Conservation (phyloP, 1,139 yeast genomes). For the Candida smagusa region DNA sequence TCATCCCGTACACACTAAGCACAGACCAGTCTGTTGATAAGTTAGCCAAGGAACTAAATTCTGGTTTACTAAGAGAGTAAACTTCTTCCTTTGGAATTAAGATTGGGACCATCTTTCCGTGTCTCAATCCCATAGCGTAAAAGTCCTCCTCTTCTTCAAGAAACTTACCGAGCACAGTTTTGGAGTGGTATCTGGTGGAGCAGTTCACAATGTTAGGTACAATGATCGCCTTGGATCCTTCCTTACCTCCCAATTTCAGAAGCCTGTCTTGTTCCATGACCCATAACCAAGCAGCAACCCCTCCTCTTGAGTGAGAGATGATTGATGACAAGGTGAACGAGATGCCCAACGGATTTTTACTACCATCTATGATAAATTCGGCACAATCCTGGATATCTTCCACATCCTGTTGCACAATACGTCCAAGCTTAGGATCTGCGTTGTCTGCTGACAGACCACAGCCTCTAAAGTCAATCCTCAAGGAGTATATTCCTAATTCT, state of each 20-base stretch:
- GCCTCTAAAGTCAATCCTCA: constrained; percentile 82
- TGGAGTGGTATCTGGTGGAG: constrained; percentile 56
- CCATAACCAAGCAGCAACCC: constrained; percentile 76
- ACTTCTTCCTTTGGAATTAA: constrained; percentile 54
- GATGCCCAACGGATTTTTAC: constrained; percentile 34
- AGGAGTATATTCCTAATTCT: constrained; percentile 56
- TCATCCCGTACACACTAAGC: constrained; percentile 67
- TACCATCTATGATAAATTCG: constrained; percentile 38
- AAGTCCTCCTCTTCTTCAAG: constrained; percentile 12
- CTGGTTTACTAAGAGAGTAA: constrained; percentile 48
- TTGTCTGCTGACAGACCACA: constrained; percentile 75
- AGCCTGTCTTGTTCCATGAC: constrained; percentile 42
- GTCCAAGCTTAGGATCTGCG: constrained; percentile 41
- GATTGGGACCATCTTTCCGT: constrained; percentile 43
- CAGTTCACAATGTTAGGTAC: constrained; percentile 72
- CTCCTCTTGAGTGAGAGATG: constrained; percentile 79
- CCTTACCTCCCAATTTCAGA: constrained; percentile 20
- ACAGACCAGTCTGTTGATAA: constrained; percentile 52
- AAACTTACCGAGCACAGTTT: constrained; percentile 37
- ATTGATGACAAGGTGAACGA: constrained; percentile 51
- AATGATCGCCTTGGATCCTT: constrained; percentile 26
- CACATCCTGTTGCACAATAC: constrained; percentile 60
- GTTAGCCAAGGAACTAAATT: constrained; percentile 38
- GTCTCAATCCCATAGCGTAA: constrained; percentile 27
- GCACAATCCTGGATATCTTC: constrained; percentile 61